Base-by-base conservation (phyloP, 192 early-diverging fungal species). In the Linnemannia zychae region DNA sequence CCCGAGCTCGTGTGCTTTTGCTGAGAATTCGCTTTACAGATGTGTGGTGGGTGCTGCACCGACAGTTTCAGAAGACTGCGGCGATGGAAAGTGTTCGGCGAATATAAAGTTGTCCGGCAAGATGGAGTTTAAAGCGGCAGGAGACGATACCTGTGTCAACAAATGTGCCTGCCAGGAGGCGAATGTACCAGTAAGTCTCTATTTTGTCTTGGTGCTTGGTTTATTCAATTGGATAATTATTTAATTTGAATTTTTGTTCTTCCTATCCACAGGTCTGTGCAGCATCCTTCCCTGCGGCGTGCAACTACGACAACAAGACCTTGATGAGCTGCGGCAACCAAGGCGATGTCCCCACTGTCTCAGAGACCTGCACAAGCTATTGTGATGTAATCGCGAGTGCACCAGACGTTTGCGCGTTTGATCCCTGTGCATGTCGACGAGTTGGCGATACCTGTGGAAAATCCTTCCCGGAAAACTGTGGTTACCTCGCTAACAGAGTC, bases 401-500 rank as follows among this genome's bases (percentile, higher is more conserved):
- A 9, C 46, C 49, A 73, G 71, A 73, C 33, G 47, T 37, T 0
- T 75, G 73, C 40, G 16, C n/a, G 22, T 36, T 37, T 37, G 57
- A 75, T 37, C 73, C 73, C 0, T 75, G 75, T 37, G 52, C 65
- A 24, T 76, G 66, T 15, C 28, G 18, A 38, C 48, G 24, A 17
- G 75, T 50, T 6, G 67, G 49, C n/a, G 44, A 70, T 38, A 40
- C 38, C 3, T 77, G 68, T 7, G 47, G 76, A 16, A 66, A 24
- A 3, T 44, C 47, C 37, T 71, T 71, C 50, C 67, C 76, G 3
- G 33, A 48, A 2, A 69, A 50, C n/a, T 77, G 76, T 37, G 31
- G 68, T 18, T 70, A 50, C 49, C 36, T 16, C 11, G 13, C 57
- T 22, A 6, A 69, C 28, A 57, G 49, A 12, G 20, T 77, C 15